Evolutionary conservation across 768 basidiomycete species (phyloP).

Genomic region (Hebeloma cylindrosporum): DNA sequence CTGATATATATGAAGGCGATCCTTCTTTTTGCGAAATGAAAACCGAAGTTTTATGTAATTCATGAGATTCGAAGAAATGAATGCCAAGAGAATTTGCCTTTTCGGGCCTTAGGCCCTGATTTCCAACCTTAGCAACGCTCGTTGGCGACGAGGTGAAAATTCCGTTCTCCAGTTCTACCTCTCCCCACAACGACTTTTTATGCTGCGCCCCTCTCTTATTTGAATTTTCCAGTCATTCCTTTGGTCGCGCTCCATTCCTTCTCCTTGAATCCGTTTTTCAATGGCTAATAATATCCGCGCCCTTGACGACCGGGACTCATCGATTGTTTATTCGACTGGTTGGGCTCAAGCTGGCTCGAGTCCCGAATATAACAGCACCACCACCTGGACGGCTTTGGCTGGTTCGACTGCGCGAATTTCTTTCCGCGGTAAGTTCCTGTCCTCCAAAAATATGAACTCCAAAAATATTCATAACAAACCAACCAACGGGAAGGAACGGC

Average conservation of each 20-base stretch:
- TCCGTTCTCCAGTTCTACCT: no score
- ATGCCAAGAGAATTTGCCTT: no score
- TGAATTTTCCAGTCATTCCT: not conserved
- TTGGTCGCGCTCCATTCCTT: not conserved
- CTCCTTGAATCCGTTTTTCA: not conserved
- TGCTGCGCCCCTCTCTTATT: not conserved
- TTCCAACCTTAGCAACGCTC: no score
- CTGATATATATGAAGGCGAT: no score
- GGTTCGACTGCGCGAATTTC: conserved; percentile 24
- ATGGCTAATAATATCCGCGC: not conserved
- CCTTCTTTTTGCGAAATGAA: no score
- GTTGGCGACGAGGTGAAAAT: no score
- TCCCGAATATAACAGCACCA: conserved; percentile 20
- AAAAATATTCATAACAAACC: not conserved
- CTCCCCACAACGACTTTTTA: no score
- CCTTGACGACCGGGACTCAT: conserved; percentile 22
- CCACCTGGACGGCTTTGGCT: conserved; percentile 17
- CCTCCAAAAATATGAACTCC: not conserved
- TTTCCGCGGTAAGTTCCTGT: conserved; percentile 21
- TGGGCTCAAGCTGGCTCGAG: conserved; percentile 19
- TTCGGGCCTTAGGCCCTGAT: no score
- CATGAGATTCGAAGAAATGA: no score
- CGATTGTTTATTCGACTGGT: conserved; percentile 19
- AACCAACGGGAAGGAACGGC: conserved; percentile 19
- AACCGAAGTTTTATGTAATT: no score